Base-by-base conservation (phyloP, 805 yeast genomes). In the Dipodascus geniculatus region DNA sequence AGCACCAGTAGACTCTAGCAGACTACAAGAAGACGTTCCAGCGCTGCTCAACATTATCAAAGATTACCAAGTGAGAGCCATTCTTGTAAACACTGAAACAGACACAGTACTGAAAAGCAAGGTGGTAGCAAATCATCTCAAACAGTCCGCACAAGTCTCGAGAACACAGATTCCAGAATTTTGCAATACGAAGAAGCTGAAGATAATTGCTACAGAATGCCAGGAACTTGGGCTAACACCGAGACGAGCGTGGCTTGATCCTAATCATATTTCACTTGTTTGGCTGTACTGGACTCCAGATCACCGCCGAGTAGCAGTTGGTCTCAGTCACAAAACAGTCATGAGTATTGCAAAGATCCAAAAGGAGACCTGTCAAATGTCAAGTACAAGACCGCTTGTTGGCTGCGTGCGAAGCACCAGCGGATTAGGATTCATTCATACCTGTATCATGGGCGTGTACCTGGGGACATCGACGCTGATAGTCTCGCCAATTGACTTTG, bases 321-420 rank as follows among this genome's bases (percentile, higher is more conserved):
- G 71, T 17, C 67, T 79, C 56, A 80, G 79, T 22, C 93, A 86
- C 64, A 70, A 74, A 44, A 77, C 79, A 51, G 71, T 93, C 11
- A 68, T 90, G 60, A 83, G 87, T 1, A 77, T 87, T 66, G 89
- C 97, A 68, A 88, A 90, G 62, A 85, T 87, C 20, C 77, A 88
- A 63, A 91, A 93, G 61, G 97, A 91, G 64, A 91, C 98, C 0
- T 87, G 96, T 63, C 91, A 87, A 56, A 74, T 93, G 69, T 76
- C 82, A 14, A 77, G 85, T 42, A 75, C 78, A 31, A 78, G 80
- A 42, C 83, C 96, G 0, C 73, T 93, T 6, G 74, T 91, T 48
- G 96, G 96, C 0, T 82, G 96, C 66, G 95, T 87, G 6, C 79
- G 95, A 48, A 91, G 90, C 60, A 79, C 87, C 1, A 69, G 77